These are phyloP conservation scores for Candida insectorum DNA, from an alignment of 805 yeast genomes.

Conservation along the genomic window DNA sequence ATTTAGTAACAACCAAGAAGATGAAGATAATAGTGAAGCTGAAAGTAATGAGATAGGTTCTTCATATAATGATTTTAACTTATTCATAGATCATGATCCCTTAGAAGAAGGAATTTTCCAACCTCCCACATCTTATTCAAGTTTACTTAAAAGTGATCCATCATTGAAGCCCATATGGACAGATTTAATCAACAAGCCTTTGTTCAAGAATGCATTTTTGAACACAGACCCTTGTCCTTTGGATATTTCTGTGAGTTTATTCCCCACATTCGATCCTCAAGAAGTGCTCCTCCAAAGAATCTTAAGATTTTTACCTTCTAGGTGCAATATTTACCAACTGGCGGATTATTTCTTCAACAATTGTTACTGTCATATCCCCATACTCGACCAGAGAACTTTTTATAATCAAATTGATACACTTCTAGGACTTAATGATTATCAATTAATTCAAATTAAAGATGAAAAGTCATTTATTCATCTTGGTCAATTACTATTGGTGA, in stretches of 20 bases:
- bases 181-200: neutral
- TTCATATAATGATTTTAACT: no score
- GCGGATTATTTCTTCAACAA: constrained; percentile 56
- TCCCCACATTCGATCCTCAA: constrained; percentile 1
- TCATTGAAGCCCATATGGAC: constrained; percentile 1
- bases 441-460: constrained; percentile 21
- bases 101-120: constrained; percentile 3
- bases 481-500: constrained; percentile 30
- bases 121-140: constrained; percentile 2
- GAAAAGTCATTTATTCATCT: constrained; percentile 25
- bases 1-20: constrained; percentile 1
- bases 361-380: constrained; percentile 61
- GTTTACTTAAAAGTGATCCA: constrained; percentile 4
- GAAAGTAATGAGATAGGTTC: no score
- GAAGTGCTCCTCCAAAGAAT: constrained; percentile 3
- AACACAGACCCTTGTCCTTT: no score
- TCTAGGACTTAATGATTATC: constrained; percentile 34
- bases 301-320: constrained; percentile 4
- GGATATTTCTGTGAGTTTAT: no score
- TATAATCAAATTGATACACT: constrained; percentile 38
- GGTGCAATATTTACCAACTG: constrained; percentile 41
- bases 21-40: neutral
- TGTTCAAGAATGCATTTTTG: no score
- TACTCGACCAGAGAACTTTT: constrained; percentile 55
- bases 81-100: constrained; percentile 2